Percentiles rank a stretch among this genome's conserved stretches.
Conservation (phyloP, 2,329 filamentous ascomycete species). For the Aspergillus sp. region DNA sequence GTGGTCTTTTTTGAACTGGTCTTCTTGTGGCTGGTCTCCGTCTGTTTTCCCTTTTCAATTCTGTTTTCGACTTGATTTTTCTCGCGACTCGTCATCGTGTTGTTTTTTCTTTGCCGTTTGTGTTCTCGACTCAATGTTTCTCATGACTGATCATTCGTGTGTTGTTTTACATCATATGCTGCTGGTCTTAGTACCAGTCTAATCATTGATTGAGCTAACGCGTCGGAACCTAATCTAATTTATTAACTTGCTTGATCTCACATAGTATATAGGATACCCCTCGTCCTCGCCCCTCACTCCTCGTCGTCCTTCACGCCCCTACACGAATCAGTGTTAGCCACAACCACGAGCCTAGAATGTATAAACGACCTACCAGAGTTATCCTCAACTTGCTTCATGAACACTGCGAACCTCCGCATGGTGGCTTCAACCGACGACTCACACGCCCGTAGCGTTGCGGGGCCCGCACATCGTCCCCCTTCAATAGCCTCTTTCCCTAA, state of each 20-base stretch:
- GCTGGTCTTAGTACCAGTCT: not conserved
- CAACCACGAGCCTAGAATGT: not conserved
- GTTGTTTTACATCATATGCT: not conserved
- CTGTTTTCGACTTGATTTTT: not conserved
- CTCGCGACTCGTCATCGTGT: not conserved
- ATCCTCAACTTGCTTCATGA: constrained; percentile 29
- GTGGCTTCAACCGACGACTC: constrained; percentile 26
- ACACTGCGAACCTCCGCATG: constrained; percentile 23
- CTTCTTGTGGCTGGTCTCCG: not conserved
- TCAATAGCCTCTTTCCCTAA: constrained; percentile 15
- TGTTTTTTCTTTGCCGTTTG: not conserved
- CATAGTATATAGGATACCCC: not conserved
- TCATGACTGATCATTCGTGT: no score
- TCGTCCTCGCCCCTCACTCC: not conserved
- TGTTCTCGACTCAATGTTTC: not conserved
- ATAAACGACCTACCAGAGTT: constrained; percentile 15
- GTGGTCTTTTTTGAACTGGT: no score
- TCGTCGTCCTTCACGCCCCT: no score
- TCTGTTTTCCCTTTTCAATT: not conserved
- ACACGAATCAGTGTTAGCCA: no score
- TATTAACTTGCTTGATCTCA: not conserved
- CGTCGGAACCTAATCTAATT: not conserved
- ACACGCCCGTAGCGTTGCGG: constrained; percentile 17
- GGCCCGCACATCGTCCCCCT: constrained; percentile 11
- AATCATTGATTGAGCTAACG: not conserved